Conservation (phyloP, 176 grass and related monocot species). For the Coix lacrymajobi region DNA sequence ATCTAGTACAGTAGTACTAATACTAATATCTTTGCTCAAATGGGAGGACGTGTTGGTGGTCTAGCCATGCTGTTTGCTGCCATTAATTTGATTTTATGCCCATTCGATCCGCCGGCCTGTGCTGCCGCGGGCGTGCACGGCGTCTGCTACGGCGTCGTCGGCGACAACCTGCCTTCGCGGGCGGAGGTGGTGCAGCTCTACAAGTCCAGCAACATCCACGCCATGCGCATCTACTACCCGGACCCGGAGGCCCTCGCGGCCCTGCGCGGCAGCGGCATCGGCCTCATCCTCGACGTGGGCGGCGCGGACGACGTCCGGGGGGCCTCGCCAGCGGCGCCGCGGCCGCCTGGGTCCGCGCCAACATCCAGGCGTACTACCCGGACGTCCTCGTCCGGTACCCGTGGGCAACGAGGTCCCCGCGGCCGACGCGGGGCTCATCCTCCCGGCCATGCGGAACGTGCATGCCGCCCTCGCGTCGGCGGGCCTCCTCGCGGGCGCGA, state of each 20-base stretch:
- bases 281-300: conserved; percentile 32
- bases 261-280: conserved; percentile 33
- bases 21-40: background rate
- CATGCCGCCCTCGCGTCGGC: conserved; percentile 4
- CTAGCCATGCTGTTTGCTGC: background rate
- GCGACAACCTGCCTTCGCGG: conserved; percentile 39
- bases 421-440: background rate
- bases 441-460: conserved; percentile 55
- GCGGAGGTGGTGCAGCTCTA: conserved; percentile 43
- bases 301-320: background rate
- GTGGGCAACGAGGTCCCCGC: conserved; percentile 48
- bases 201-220: conserved; percentile 30
- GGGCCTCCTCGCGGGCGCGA: background rate
- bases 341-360: conserved; percentile 21
- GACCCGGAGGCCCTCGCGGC: conserved; percentile 18
- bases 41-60: background rate
- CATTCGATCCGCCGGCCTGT: background rate
- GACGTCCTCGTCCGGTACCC: conserved; percentile 22
- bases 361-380: conserved; percentile 25
- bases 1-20: too few species aligned
- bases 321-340: conserved; percentile 7
- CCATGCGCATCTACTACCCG: conserved; percentile 46
- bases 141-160: conserved; percentile 43
- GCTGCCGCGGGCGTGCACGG: conserved; percentile 3
- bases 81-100: background rate